Evolutionary conservation across 2,329 filamentous ascomycete genomes (phyloP).

Genomic region (Cordyceps fumosorosea): DNA sequence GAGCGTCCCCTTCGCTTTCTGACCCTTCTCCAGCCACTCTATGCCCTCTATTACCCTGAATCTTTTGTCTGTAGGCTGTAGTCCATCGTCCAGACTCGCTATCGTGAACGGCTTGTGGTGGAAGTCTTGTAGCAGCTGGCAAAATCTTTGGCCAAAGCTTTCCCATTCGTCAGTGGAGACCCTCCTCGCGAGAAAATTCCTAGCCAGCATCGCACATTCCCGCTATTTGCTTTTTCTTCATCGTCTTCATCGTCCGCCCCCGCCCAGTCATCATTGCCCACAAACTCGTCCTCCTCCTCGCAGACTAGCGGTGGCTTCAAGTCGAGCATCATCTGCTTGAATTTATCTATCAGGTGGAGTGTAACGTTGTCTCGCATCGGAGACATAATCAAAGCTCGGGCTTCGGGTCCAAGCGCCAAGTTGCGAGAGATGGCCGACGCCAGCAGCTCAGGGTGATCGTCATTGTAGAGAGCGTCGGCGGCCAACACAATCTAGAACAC

Average conservation of each 20-base stretch:
- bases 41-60: neutral
- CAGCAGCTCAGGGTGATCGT: slow-evolving; percentile 71
- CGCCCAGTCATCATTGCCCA: slow-evolving; percentile 69
- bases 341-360: slow-evolving; percentile 52
- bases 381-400: slow-evolving; percentile 71
- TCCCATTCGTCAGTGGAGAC: slow-evolving; percentile 13
- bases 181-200: slow-evolving; percentile 46
- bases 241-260: slow-evolving; percentile 40
- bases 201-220: slow-evolving; percentile 60
- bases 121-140: neutral
- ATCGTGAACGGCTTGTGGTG: neutral
- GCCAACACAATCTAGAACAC: slow-evolving; percentile 63
- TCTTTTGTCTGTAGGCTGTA: neutral
- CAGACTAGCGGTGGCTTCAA: slow-evolving; percentile 41
- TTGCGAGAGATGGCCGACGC: slow-evolving; percentile 62
- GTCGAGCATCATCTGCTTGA: slow-evolving; percentile 54
- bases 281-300: slow-evolving; percentile 55
- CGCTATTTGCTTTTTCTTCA: slow-evolving; percentile 28
- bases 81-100: neutral
- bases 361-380: slow-evolving; percentile 68
- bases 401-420: slow-evolving; percentile 48
- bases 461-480: slow-evolving; percentile 82
- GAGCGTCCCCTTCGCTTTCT: neutral
- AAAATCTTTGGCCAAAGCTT: neutral
- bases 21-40: neutral